Evolutionary conservation across 352 stramenopile species (phyloP), one percentile per base, ranked within the genome.

Genomic region (Globisporangium megalacanthum): DNA sequence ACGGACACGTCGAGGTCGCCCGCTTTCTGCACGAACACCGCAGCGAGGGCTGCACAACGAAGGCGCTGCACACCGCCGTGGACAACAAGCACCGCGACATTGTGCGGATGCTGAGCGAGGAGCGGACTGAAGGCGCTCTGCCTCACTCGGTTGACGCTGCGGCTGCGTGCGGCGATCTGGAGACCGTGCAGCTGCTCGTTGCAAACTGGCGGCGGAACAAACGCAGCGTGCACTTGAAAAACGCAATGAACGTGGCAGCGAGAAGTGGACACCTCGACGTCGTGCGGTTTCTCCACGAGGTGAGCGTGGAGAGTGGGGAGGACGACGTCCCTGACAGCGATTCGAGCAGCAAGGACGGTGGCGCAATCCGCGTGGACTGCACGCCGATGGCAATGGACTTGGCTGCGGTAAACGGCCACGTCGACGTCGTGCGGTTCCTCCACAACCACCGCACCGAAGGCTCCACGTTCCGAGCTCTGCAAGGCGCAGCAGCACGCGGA

Each of bases 1-100:
- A 48, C 20, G 51, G 51, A 31, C 51, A 56, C 20, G 19, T 56
- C 51, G 36, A 47, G 20, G 35, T 56, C 11, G 33, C 48, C 11
- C 13, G 33, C 19, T 56, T 56, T 22, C 37, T 56, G 2, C 51
- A 56, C 15, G 35, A 48, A 22, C 15, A 56, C n/a, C 35, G 22
- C 11, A 15, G n/a, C 0, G 51, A 48, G 4, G 36, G 36, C 7
- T 37, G 36, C 20, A 48, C 37, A n/a, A 19, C 19, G 0, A 37
- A 56, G 11, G 36, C 51, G 19, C 15, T 56, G 35, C 22, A 48
- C 33, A 14, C 13, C 15, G 37, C 52, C 2, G 37, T 29, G 15
- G n/a, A 19, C 22, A 7, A 46, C 25, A 41, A 37, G 4, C 39
- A 57, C 52, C 14, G 41, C 8, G 51, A 19, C 1, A 25, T 35